A percentile compares a stretch with the other conserved stretches of the same genome.
These are phyloP conservation scores for Monilinia polystroma DNA, from an alignment of 2,329 filamentous ascomycete genomes.

Conservation along the genomic window DNA sequence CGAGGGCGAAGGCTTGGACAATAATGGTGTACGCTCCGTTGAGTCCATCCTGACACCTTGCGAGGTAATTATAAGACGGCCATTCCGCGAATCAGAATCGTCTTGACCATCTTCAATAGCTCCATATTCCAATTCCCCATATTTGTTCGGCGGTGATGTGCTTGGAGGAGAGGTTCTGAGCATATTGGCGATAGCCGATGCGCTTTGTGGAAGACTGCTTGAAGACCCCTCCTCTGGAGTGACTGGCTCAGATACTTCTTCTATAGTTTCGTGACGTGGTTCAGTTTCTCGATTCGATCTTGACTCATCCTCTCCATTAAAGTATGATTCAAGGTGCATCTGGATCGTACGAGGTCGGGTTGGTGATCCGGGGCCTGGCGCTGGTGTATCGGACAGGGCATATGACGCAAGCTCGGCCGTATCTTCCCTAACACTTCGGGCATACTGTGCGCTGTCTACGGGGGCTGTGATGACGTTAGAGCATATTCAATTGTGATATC, in stretches of 20 bases:
- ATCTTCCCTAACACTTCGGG: conserved; percentile 77
- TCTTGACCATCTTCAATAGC: conserved; percentile 22
- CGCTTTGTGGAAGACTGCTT: conserved; percentile 41
- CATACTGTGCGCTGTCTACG: conserved; percentile 70
- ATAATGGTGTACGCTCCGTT: conserved; percentile 38
- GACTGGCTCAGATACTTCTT: conserved; percentile 60
- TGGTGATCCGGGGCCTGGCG: conserved; percentile 37
- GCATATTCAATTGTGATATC: conserved; percentile 1
- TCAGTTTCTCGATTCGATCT: conserved; percentile 29
- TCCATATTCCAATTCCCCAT: conserved; percentile 16
- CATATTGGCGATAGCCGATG: conserved; percentile 52
- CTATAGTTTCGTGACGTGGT: conserved; percentile 51
- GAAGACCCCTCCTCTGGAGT: conserved; percentile 46
- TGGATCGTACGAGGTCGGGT: conserved; percentile 29
- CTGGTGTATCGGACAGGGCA: conserved; percentile 63
- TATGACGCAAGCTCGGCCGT: conserved; percentile 85
- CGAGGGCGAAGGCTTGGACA: conserved; percentile 30
- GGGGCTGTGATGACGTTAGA: conserved; percentile 43
- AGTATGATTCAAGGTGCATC: conserved; percentile 37
- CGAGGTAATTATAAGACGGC: conserved; percentile 32
- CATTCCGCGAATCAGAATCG: conserved; percentile 24
- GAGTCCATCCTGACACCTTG: conserved; percentile 32
- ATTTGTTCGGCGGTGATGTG: conserved; percentile 28
- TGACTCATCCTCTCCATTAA: conserved; percentile 32
- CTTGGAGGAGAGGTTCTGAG: conserved; percentile 44